Base-by-base conservation (phyloP, 2,329 filamentous ascomycete species). In the Nigrograna mackinnonii region DNA sequence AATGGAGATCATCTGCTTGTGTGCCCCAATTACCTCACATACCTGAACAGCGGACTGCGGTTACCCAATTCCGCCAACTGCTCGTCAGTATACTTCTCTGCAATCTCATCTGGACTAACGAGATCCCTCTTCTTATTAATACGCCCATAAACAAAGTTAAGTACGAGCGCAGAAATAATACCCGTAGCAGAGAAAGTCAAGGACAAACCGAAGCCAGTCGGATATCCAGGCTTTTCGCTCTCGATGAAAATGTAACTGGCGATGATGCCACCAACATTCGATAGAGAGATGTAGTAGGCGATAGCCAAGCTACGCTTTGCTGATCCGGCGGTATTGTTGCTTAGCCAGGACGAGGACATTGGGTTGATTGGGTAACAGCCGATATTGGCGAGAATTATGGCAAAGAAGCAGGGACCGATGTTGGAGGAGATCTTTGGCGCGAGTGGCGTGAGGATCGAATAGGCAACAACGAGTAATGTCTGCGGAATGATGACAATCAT, bases 81-180 rank as follows among this genome's bases (percentile, higher is more conserved):
- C 20, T 24, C 35, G 6, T 38, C 35, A 6, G 35, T 38, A 18
- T 38, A 38, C 35, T 24, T 38, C n/a, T n/a, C n/a, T n/a, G n/a
- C n/a, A 12, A n/a, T 22, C 22, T 18, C 16, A 9, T 6, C 19
- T 22, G 24, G 20, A 20, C 28, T 22, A 19, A n/a, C 5, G 9
- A 26, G 24, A 5, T 18, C 7, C 14, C 20, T 22, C 19, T 38
- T 38, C 19, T 17, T 24, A 18, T 38, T 38, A 9, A n/a, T n/a
- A 9, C 24, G n/a, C 24, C n/a, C n/a, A 28, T 28, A 28, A n/a
- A 9, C n/a, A n/a, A 20, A 14, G 12, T 38, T 22, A 17, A 38
- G 14, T 6, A 28, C 6, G 6, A 38, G 16, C 12, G 35, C 6
- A 24, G 14, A 16, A 13, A 24, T 5, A 14, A 18, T 6, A 11